Base-by-base conservation (phyloP, 352 stramenopile species). In the Elongisporangium prolatum region DNA sequence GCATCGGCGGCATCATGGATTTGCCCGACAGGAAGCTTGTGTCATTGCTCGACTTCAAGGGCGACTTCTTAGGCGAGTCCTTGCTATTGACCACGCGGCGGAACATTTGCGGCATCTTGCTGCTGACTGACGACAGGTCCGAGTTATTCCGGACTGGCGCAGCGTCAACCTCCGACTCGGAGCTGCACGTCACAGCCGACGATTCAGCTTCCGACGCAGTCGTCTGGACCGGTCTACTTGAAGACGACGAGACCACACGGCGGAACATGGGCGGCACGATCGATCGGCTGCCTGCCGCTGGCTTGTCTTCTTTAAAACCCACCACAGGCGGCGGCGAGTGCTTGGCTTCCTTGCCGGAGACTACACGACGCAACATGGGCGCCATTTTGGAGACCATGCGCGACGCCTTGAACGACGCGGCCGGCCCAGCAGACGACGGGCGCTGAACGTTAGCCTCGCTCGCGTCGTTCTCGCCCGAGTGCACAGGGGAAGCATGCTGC, bases 371-470 rank as follows among this genome's bases (percentile, higher is more conserved):
- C 21, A 80, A 59, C 75, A 86, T 75, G 7, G 76, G 75, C 25
- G 74, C 70, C 76, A 92, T 86, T 11, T 83, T 80, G 53, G 69
- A 84, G 3, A 90, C 71, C 59, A 91, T 72, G 9, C 72, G 70
- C 20, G 75, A 81, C 3, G 80, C 70, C 21, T 67, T 74, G 21
- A 73, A 67, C 34, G 34, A 44, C 34, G 34, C 34, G 34, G 34
- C 34, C 34, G 34, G 34, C 1, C 34, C 34, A 13, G 61, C 48
- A 6, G 48, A 52, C 18, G 57, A 40, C n/a, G 57, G 57, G 57
- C 16, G 50, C 40, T 14, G 28, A 37, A n/a, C 17, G 22, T 37
- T 53, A 6, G 50, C 22, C 17, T 34, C 22, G 11, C 20, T 10
- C 37, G 11, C 66, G 51, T 28, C 61, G 11, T 44, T 44, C 34